Base-by-base conservation (phyloP, 106 monocot genomes). In the Ottelia alismoides region DNA sequence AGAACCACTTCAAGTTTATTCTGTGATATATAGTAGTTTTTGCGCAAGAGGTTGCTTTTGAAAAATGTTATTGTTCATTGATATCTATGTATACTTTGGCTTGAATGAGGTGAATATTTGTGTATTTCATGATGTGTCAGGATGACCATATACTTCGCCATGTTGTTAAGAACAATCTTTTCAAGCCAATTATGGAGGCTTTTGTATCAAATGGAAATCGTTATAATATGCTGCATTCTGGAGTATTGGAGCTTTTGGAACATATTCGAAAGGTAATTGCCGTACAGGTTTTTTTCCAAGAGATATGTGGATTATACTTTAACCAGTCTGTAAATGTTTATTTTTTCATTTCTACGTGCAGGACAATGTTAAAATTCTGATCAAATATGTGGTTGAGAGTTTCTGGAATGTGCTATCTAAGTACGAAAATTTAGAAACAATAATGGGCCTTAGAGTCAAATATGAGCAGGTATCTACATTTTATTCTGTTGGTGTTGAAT, bases 201-300 rank as follows among this genome's bases (percentile, higher is more conserved):
- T 98, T 98, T 63, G 40, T 82, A 67, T 62, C 74, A 53, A 98
- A 98, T 66, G 98, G 98, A 1, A 69, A 77, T 58, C 81, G 75
- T 12, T 98, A 98, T 59, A 98, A 98, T 57, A 82, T 98, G 90
- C 65, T 98, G 22, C 82, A 98, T 17, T 98, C 98, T 29, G 90
- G 76, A 35, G 79, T 98, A 54, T 65, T 90, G 7, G 98, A 98
- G 61, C 74, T 98, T 46, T 56, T 98, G 5, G 98, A 98, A 65
- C 78, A 77, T 58, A 86, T 98, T 61, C 65, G 85, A 1, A 90
- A 80, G 98, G 98, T 98, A 76, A 24, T 49, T 16, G 9, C 40
- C 6, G 6, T 43, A 16, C 40, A 7, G 10, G 6, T 16, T 43
- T 7, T 43, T n/a, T n/a, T 43, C 16, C 16, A 6, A 7, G 40